A percentile compares a stretch with the other conserved stretches of the same genome.
Conservation (phyloP, 345 rosid genomes). For the Capsella bursapastoris region DNA sequence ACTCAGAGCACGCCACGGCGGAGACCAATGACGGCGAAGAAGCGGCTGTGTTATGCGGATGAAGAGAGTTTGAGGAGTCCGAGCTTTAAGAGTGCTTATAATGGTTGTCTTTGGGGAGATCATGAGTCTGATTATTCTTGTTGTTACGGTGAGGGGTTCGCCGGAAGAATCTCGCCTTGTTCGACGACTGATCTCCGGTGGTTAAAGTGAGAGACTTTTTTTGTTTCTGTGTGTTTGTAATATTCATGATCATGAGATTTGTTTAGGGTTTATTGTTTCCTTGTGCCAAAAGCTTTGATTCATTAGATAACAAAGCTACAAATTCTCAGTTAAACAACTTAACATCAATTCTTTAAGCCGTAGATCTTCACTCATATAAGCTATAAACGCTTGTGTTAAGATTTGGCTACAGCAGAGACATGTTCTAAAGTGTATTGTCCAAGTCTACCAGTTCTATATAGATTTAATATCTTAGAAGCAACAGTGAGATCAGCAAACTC, state of each 20-base stretch:
- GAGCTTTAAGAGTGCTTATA: constrained; percentile 70
- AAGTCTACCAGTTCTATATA: constrained; percentile 85
- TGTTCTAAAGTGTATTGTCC: constrained; percentile 73
- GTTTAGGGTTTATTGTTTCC: constrained; percentile 1
- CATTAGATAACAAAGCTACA: background rate
- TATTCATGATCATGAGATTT: background rate
- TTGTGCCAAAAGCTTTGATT: background rate
- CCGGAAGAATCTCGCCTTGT: constrained; percentile 73
- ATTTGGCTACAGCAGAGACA: constrained; percentile 38
- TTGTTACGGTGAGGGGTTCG: constrained; percentile 52
- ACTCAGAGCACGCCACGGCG: constrained; percentile 79
- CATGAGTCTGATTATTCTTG: constrained; percentile 54
- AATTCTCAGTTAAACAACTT: constrained; percentile 11
- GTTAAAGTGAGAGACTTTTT: constrained; percentile 50
- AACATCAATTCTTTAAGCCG: background rate
- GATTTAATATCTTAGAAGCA: constrained; percentile 65
- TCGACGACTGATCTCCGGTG: constrained; percentile 68
- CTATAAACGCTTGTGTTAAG: background rate
- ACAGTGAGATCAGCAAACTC: constrained; percentile 49
- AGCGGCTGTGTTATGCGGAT: constrained; percentile 66
- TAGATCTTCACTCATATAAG: background rate
- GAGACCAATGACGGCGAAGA: constrained; percentile 64
- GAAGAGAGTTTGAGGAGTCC: constrained; percentile 63
- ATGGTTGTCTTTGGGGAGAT: constrained; percentile 54
- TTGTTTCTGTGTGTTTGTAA: background rate